These are phyloP conservation scores for Stephania cephalantha DNA, from an alignment of 164 flowering plant genomes.

Conservation along the genomic window DNA sequence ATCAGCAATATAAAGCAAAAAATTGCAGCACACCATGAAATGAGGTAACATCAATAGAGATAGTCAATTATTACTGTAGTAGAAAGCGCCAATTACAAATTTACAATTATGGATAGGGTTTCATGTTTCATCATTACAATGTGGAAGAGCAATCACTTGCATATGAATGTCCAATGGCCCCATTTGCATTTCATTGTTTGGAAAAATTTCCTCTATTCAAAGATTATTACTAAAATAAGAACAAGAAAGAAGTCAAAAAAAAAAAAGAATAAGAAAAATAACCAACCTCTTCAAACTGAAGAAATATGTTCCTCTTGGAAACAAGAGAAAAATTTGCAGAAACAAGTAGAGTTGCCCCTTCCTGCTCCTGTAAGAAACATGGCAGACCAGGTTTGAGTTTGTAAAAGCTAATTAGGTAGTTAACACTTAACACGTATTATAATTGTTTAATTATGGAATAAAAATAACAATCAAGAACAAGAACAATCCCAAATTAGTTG, in stretches of 20 bases:
- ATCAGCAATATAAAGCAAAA: background rate
- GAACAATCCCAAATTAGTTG: background rate
- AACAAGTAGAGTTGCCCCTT: conserved; percentile 87
- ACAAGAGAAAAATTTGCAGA: conserved; percentile 78
- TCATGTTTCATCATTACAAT: background rate
- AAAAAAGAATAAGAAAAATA: background rate
- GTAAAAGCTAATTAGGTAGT: background rate
- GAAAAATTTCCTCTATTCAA: background rate
- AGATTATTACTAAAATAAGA: background rate
- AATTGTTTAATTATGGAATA: background rate
- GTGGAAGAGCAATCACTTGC: background rate
- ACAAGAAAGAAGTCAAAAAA: no score
- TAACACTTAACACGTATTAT: background rate
- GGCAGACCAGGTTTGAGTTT: conserved; percentile 1
- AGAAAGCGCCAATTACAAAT: background rate
- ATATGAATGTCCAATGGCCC: background rate
- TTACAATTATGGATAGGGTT: background rate
- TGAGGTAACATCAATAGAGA: no score
- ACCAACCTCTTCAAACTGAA: conserved; percentile 85
- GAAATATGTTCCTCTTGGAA: conserved; percentile 73
- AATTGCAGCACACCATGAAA: no score
- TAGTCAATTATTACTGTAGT: background rate
- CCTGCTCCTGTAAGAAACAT: conserved; percentile 55
- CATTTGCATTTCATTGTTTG: background rate
- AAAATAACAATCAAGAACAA: background rate